These are phyloP conservation scores for Annona squamosa DNA, from an alignment of 164 flowering plant species.

Conservation along the genomic window DNA sequence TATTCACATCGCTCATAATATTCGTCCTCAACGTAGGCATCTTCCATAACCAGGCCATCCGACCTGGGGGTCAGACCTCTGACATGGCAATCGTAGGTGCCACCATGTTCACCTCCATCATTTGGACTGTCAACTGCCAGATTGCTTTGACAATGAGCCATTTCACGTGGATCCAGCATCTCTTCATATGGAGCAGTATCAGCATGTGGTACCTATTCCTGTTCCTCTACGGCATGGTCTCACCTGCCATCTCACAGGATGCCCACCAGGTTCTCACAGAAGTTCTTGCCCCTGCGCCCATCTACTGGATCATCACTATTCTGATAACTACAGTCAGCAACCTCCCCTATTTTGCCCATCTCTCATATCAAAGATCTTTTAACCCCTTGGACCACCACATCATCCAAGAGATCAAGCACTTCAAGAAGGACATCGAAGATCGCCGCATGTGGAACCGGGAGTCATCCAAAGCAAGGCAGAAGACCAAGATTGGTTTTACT, in stretches of 20 bases:
- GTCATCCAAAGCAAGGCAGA: constrained; percentile 74
- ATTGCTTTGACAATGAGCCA: constrained; percentile 95
- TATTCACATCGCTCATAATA: constrained; percentile 63
- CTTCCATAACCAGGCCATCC: constrained; percentile 67
- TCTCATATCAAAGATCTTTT: constrained; percentile 71
- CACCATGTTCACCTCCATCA: constrained; percentile 87
- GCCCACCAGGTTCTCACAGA: constrained; percentile 60
- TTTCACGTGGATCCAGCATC: constrained; percentile 94
- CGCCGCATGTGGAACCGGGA: constrained; percentile 80
- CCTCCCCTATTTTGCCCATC: constrained; percentile 70
- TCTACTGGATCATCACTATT: constrained; percentile 67
- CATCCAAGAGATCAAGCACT: constrained; percentile 94
- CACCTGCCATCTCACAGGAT: constrained; percentile 36
- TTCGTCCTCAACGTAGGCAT: constrained; percentile 67
- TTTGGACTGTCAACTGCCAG: constrained; percentile 88
- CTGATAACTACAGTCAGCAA: constrained; percentile 50
- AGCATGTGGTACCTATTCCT: constrained; percentile 75
- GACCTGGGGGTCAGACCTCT: constrained; percentile 65
- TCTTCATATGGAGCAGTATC: constrained; percentile 86
- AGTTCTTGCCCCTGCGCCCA: constrained; percentile 81
- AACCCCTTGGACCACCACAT: constrained; percentile 94
- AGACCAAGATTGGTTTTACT: constrained; percentile 92
- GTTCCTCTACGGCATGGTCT: constrained; percentile 48
- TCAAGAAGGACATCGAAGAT: constrained; percentile 76
- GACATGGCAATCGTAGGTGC: constrained; percentile 84